These are phyloP conservation scores for Neospora caninum DNA, from an alignment of 169 alveolate genomes.

Conservation along the genomic window DNA sequence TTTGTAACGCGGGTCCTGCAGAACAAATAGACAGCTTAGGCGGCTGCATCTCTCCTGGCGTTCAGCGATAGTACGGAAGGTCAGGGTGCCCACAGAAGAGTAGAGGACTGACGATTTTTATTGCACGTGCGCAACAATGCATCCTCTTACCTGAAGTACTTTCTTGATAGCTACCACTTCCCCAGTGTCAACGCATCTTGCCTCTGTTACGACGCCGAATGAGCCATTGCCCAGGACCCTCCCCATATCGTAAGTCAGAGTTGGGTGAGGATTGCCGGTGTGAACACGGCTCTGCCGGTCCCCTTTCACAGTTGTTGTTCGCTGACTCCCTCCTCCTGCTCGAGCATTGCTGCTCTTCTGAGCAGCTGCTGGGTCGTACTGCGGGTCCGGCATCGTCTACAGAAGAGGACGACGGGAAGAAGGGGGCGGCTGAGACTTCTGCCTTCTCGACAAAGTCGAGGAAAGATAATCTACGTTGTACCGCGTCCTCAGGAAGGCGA, in stretches of 20 bases:
- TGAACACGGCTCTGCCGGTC: constrained; percentile 23
- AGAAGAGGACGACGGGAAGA: neutral
- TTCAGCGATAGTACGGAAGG: neutral
- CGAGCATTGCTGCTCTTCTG: constrained; percentile 37
- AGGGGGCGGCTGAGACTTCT: constrained; percentile 8
- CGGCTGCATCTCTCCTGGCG: too few species aligned
- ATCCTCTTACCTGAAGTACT: constrained; percentile 90
- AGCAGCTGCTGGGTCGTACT: constrained; percentile 44
- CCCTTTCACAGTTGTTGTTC: neutral
- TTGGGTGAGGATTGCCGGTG: constrained; percentile 30
- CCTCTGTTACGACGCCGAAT: constrained; percentile 97
- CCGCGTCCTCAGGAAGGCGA: constrained; percentile 25
- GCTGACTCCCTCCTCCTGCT: constrained; percentile 8
- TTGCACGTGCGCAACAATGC: neutral
- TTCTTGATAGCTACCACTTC: constrained; percentile 97
- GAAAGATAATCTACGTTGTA: neutral
- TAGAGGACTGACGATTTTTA: neutral
- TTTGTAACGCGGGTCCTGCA: constrained; percentile 92
- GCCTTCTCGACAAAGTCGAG: constrained; percentile 5
- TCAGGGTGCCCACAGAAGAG: neutral
- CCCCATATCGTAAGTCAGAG: constrained; percentile 75
- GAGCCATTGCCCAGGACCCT: constrained; percentile 97
- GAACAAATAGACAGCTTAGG: neutral
- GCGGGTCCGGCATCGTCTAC: constrained; percentile 37
- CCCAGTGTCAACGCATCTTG: constrained; percentile 92